Percentiles rank a stretch among this genome's conserved stretches.
These are phyloP conservation scores for Cryomyces minteri DNA, from an alignment of 495 filamentous ascomycete genomes.

Conservation along the genomic window DNA sequence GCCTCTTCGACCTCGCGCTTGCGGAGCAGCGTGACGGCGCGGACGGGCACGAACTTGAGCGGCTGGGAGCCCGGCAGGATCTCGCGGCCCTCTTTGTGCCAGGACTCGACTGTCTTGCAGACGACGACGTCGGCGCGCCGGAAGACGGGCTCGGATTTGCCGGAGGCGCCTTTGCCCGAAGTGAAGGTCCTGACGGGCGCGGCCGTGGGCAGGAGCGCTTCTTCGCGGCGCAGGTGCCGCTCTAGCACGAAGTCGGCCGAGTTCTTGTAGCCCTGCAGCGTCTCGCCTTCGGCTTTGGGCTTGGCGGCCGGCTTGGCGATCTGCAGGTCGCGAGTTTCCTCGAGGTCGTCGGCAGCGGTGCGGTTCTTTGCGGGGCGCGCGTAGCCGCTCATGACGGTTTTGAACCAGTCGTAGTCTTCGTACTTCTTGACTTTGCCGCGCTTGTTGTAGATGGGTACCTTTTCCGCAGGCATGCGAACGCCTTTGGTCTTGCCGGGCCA, in stretches of 20 bases:
- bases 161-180: constrained; percentile 42
- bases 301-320: constrained; percentile 39
- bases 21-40: constrained; percentile 73
- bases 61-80: constrained; percentile 50
- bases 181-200: constrained; percentile 56
- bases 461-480: constrained; percentile 54
- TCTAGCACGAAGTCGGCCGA: constrained; percentile 72
- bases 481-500: constrained; percentile 89
- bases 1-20: constrained; percentile 82
- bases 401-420: constrained; percentile 77
- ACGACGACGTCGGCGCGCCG: constrained; percentile 58
- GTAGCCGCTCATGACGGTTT: constrained; percentile 56
- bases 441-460: constrained; percentile 56
- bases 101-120: constrained; percentile 85
- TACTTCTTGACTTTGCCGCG: constrained; percentile 51
- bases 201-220: constrained; percentile 58
- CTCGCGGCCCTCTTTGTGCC: constrained; percentile 89
- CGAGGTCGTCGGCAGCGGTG: constrained; percentile 55
- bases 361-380: constrained; percentile 32
- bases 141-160: constrained; percentile 64
- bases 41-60: constrained; percentile 73
- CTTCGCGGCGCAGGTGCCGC: constrained; percentile 80
- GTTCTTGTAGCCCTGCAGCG: constrained; percentile 70
- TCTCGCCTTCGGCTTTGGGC: constrained; percentile 48
- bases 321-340: constrained; percentile 58